A percentile compares a stretch with the other conserved stretches of the same genome.
phyloP scores from a whole-genome alignment of 2,329 filamentous ascomycete genomes.

The Rhinocladiella mackenziei region DNA sequence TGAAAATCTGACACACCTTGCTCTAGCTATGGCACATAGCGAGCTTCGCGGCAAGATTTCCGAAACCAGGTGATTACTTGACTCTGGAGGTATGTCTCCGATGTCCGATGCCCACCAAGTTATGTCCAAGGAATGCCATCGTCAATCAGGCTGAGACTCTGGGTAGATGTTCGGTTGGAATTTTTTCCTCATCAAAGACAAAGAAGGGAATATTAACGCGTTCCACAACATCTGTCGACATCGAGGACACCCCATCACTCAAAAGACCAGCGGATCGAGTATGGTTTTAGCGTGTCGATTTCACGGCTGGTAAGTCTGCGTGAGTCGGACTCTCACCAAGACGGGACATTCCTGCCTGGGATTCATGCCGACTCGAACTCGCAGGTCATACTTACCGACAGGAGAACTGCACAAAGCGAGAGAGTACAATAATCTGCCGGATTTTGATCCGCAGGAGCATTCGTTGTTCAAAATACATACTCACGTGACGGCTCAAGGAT shows the following conservation, averaged over 20 bases:
- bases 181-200: constrained; percentile 52
- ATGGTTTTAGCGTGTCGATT: constrained; percentile 57
- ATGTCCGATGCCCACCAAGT: not conserved
- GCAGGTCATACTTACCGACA: constrained; percentile 54
- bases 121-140: not conserved
- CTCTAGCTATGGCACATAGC: constrained; percentile 25
- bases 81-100: constrained; percentile 16
- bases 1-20: not conserved
- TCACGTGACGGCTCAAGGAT: constrained; percentile 32
- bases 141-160: not conserved
- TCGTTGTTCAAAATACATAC: constrained; percentile 43
- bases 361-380: constrained; percentile 30
- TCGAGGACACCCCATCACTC: constrained; percentile 54
- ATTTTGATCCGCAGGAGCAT: constrained; percentile 58
- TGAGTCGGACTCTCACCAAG: constrained; percentile 37
- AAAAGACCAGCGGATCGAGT: constrained; percentile 21
- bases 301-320: constrained; percentile 46
- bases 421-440: constrained; percentile 53
- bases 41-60: constrained; percentile 20
- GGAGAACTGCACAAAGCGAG: constrained; percentile 59
- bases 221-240: constrained; percentile 64
- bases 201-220: constrained; percentile 52
- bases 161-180: constrained; percentile 46
- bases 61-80: constrained; percentile 25
- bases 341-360: not conserved